These are phyloP conservation scores for Ceriops decandra DNA, from an alignment of 345 rosid genomes.

Conservation along the genomic window DNA sequence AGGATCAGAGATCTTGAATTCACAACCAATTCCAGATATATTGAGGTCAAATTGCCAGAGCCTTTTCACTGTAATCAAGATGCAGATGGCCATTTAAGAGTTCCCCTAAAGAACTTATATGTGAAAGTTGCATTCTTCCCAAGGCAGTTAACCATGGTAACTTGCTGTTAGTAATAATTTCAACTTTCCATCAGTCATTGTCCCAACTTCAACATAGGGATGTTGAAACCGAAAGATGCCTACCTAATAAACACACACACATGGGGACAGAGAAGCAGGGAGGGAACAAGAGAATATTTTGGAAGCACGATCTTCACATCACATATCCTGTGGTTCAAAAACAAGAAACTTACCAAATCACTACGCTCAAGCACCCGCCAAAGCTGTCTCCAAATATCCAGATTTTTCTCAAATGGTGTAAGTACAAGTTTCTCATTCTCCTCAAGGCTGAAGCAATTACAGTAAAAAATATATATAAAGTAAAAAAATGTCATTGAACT, in stretches of 20 bases:
- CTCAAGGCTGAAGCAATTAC: conserved; percentile 59
- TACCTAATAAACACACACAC: not conserved
- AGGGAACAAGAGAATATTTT: not conserved
- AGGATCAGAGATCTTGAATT: too few species aligned
- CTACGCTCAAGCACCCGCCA: conserved; percentile 98
- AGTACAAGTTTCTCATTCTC: conserved; percentile 91
- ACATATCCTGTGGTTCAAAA: not conserved
- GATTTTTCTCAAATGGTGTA: conserved; percentile 95
- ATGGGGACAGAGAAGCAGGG: not conserved
- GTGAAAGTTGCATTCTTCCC: too few species aligned
- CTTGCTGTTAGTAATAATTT: too few species aligned
- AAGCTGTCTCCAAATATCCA: conserved; percentile 97
- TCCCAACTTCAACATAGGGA: not conserved
- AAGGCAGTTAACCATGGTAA: too few species aligned
- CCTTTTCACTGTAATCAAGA: too few species aligned
- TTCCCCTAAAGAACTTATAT: too few species aligned
- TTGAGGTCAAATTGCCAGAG: too few species aligned
- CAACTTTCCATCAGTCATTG: too few species aligned
- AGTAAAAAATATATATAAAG: not conserved
- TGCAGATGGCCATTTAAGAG: too few species aligned
- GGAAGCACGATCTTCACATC: not conserved
- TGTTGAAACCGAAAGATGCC: not conserved
- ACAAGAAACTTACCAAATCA: conserved; percentile 63
- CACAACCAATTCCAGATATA: too few species aligned
- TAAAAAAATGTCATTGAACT: not conserved